Evolutionary conservation across 1,139 yeast species (phyloP).

Genomic region (Saccharomyces pastorianus): DNA sequence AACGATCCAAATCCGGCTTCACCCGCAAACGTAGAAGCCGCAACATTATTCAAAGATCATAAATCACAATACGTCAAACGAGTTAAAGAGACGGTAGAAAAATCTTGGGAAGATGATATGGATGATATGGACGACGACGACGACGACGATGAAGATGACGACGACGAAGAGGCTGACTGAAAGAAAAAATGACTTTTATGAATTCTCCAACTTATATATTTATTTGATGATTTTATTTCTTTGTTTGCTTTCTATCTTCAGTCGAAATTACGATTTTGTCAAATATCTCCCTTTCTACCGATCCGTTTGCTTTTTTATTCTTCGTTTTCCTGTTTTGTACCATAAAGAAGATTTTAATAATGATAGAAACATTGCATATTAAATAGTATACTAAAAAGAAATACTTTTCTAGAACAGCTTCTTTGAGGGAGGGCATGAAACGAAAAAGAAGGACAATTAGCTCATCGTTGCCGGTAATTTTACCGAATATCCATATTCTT

Average conservation of each 20-base stretch:
- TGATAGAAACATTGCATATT: background rate
- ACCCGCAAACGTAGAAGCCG: slow-evolving; percentile 98
- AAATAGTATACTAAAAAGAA: background rate
- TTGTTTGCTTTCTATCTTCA: background rate
- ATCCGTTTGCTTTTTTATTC: background rate
- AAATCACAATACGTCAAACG: slow-evolving; percentile 84
- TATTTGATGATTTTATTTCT: background rate
- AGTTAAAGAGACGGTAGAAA: slow-evolving; percentile 90
- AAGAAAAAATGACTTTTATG: slow-evolving; percentile 4
- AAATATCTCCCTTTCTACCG: background rate
- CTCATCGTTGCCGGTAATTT: too few species aligned
- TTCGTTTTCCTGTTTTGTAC: background rate
- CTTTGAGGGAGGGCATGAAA: background rate
- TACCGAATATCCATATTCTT: background rate
- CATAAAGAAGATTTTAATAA: background rate
- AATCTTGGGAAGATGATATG: slow-evolving; percentile 75
- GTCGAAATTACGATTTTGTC: background rate
- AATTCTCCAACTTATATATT: background rate
- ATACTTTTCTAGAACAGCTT: background rate
- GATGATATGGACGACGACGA: slow-evolving; percentile 64
- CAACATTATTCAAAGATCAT: slow-evolving; percentile 89
- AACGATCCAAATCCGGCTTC: slow-evolving; percentile 95
- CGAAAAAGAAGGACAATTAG: background rate
- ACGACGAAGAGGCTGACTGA: slow-evolving; percentile 15
- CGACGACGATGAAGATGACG: slow-evolving; percentile 44